Percentiles rank a stretch among this genome's conserved stretches.
Evolutionary conservation across 2,329 filamentous ascomycete genomes (phyloP).

Genomic region (Colletotrichum sp.): DNA sequence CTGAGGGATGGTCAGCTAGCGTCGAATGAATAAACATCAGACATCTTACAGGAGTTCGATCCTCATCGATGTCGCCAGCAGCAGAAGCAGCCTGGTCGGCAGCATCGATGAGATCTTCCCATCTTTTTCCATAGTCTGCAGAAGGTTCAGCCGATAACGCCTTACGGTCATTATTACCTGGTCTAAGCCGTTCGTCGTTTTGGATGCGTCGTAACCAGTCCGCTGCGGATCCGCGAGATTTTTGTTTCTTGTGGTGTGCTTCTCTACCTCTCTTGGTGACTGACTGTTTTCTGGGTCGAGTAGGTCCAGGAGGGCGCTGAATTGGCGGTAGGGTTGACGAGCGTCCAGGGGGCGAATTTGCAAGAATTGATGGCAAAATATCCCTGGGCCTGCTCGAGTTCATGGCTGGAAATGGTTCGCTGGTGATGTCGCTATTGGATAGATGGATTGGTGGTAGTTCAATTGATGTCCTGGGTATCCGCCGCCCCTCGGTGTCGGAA

Average conservation of each 20-base stretch:
- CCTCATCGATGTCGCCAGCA: constrained; percentile 88
- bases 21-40: neutral
- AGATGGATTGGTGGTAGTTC: constrained; percentile 75
- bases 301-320: constrained; percentile 74
- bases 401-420: constrained; percentile 73
- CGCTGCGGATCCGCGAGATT: constrained; percentile 72
- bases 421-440: constrained; percentile 66
- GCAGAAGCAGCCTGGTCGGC: constrained; percentile 77
- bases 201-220: constrained; percentile 67
- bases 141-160: constrained; percentile 86
- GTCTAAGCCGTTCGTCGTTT: constrained; percentile 69
- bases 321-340: constrained; percentile 88
- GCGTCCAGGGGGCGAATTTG: constrained; percentile 82
- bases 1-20: constrained; percentile 37
- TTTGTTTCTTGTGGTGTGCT: constrained; percentile 80
- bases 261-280: constrained; percentile 80
- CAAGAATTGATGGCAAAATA: constrained; percentile 81
- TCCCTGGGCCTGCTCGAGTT: constrained; percentile 70
- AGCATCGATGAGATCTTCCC: constrained; percentile 96
- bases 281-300: constrained; percentile 83
- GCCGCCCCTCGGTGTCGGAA: constrained; percentile 72
- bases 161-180: constrained; percentile 75
- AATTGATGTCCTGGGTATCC: constrained; percentile 70
- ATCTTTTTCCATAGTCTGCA: constrained; percentile 83
- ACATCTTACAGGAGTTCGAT: constrained; percentile 80